phyloP scores from a whole-genome alignment of 345 rosid species.

The Hibiscus syriacus region DNA sequence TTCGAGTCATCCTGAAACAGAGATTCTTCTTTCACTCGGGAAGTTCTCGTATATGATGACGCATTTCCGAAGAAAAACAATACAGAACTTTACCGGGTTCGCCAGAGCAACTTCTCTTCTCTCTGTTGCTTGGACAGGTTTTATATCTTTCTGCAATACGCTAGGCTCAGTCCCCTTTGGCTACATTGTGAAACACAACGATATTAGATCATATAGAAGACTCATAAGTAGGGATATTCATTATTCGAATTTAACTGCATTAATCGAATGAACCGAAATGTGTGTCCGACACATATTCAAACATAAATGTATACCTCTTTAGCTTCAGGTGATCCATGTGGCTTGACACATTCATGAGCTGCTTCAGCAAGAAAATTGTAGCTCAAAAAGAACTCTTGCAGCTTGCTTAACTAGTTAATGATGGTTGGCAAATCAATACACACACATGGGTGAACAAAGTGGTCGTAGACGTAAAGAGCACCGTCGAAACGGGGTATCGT shows the following conservation, averaged over 20 bases:
- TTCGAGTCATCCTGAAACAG: background rate
- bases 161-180: background rate
- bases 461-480: slow-evolving; percentile 21
- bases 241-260: too few relatives aligned
- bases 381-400: background rate
- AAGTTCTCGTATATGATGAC: background rate
- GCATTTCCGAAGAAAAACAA: background rate
- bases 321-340: slow-evolving; percentile 15
- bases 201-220: slow-evolving; percentile 6
- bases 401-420: slow-evolving; percentile 7
- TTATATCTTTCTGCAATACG: slow-evolving; percentile 12
- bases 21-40: background rate
- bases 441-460: slow-evolving; percentile 23
- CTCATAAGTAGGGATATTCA: background rate
- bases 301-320: background rate
- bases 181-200: slow-evolving; percentile 1
- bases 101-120: slow-evolving; percentile 3
- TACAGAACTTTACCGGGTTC: slow-evolving; percentile 9
- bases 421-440: background rate
- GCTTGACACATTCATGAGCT: slow-evolving; percentile 8
- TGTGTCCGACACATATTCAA: too few relatives aligned
- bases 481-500: too few relatives aligned
- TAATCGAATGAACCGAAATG: too few relatives aligned
- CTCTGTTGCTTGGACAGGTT: slow-evolving; percentile 11
- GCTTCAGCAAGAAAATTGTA: slow-evolving; percentile 9